Conservation (phyloP, 1,139 yeast genomes). For the Yamadazyma membranifaciens region DNA sequence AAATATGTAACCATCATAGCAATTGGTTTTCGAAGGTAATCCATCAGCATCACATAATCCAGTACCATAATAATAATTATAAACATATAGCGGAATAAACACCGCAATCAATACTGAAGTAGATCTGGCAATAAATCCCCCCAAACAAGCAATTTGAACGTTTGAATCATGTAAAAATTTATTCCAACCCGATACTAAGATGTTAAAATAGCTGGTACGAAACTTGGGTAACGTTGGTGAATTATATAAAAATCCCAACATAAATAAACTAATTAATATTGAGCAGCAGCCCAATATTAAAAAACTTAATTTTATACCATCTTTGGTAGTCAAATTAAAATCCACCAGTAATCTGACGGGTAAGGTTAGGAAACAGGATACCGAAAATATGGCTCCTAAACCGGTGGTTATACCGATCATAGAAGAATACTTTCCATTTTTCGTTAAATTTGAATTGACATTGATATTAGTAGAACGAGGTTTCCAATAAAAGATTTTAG, state of each 20-base stretch:
- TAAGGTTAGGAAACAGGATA: constrained; percentile 45
- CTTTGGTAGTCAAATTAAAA: constrained; percentile 27
- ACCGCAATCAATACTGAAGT: constrained; percentile 60
- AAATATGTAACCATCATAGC: constrained; percentile 62
- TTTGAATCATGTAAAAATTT: constrained; percentile 29
- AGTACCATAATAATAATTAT: constrained; percentile 48
- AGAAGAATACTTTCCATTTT: constrained; percentile 59
- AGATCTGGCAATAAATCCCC: constrained; percentile 64
- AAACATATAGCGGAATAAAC: constrained; percentile 64
- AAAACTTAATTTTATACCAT: constrained; percentile 49
- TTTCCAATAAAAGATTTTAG: constrained; percentile 25
- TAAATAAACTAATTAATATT: constrained; percentile 31
- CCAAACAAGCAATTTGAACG: constrained; percentile 54
- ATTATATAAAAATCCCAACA: constrained; percentile 46
- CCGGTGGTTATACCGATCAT: constrained; percentile 64
- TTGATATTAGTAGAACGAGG: constrained; percentile 3
- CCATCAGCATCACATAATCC: constrained; percentile 47
- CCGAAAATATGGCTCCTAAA: constrained; percentile 64
- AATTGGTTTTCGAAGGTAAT: constrained; percentile 35
- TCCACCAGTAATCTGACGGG: constrained; percentile 39
- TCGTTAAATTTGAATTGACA: constrained; percentile 13
- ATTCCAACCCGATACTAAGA: constrained; percentile 46
- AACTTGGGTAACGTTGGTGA: constrained; percentile 1
- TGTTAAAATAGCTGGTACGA: constrained; percentile 23
- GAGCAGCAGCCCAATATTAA: constrained; percentile 46